These are phyloP conservation scores for Arachnomyces sp. DNA, from an alignment of 2,329 filamentous ascomycete species.

Conservation along the genomic window DNA sequence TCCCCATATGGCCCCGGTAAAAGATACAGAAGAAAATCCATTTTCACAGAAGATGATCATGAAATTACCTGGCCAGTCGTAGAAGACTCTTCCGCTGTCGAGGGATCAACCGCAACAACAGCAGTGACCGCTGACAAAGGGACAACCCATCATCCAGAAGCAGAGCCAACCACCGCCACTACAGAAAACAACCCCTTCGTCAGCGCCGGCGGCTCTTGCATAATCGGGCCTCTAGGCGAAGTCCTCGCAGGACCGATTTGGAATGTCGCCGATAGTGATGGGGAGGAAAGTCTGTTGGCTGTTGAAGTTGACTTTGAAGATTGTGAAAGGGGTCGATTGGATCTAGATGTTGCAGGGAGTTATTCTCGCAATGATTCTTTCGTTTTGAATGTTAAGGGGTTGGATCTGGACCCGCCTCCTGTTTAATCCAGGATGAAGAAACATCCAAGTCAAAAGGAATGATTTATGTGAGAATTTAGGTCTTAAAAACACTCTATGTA, in stretches of 20 bases:
- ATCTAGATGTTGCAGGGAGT: constrained; percentile 76
- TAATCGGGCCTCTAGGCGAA: constrained; percentile 72
- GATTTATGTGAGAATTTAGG: constrained; percentile 1
- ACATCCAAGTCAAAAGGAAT: not conserved
- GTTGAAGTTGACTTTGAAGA: constrained; percentile 81
- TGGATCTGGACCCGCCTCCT: constrained; percentile 55
- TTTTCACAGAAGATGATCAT: constrained; percentile 27
- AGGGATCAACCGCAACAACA: not conserved
- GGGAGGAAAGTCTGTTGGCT: constrained; percentile 49
- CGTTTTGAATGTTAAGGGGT: constrained; percentile 50
- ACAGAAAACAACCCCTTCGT: constrained; percentile 44
- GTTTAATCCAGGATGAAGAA: constrained; percentile 3
- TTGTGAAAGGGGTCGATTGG: constrained; percentile 71
- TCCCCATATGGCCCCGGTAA: no score
- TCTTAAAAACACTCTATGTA: no score
- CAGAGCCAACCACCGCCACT: constrained; percentile 1
- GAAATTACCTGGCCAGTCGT: constrained; percentile 31
- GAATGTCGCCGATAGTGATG: constrained; percentile 48
- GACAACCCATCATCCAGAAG: not conserved
- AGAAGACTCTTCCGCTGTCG: constrained; percentile 5
- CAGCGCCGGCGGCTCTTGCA: constrained; percentile 72
- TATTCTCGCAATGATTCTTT: constrained; percentile 70
- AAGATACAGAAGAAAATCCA: constrained; percentile 7
- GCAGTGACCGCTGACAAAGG: not conserved
- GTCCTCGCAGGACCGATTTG: constrained; percentile 73